phyloP scores from a whole-genome alignment of 2,329 filamentous ascomycete genomes.

The Colletotrichum trifolii region DNA sequence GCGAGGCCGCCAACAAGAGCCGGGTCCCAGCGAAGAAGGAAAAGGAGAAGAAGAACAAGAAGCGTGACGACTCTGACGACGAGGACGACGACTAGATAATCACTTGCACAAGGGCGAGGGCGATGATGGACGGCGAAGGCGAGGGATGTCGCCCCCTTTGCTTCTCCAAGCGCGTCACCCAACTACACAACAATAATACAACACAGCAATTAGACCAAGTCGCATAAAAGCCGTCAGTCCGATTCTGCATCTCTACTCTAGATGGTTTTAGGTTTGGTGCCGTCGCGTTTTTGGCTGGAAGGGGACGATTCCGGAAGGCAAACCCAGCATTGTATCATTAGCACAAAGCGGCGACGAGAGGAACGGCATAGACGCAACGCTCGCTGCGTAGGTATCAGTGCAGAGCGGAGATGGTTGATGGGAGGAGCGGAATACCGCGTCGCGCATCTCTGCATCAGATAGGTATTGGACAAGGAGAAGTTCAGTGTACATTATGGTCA shows the following conservation, averaged over 20 bases:
- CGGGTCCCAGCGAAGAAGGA: constrained; percentile 60
- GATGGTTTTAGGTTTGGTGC: constrained; percentile 8
- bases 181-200: neutral
- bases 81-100: constrained; percentile 44
- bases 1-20: constrained; percentile 79
- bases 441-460: constrained; percentile 12
- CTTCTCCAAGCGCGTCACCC: neutral
- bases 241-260: constrained; percentile 36
- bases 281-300: constrained; percentile 7
- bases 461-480: constrained; percentile 19
- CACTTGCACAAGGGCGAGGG: neutral
- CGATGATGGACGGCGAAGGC: neutral
- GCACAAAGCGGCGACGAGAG: constrained; percentile 20
- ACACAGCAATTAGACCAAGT: constrained; percentile 32
- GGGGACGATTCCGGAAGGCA: neutral
- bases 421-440: constrained; percentile 1
- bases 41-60: constrained; percentile 35
- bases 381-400: neutral
- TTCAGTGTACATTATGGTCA: constrained; percentile 31
- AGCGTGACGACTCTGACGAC: constrained; percentile 40
- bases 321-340: constrained; percentile 32
- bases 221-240: constrained; percentile 22
- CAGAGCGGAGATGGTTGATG: constrained; percentile 1
- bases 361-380: constrained; percentile 18
- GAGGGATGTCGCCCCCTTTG: neutral